Base-by-base conservation (phyloP, 441 rosid species). In the Flueggea neowawraea region DNA sequence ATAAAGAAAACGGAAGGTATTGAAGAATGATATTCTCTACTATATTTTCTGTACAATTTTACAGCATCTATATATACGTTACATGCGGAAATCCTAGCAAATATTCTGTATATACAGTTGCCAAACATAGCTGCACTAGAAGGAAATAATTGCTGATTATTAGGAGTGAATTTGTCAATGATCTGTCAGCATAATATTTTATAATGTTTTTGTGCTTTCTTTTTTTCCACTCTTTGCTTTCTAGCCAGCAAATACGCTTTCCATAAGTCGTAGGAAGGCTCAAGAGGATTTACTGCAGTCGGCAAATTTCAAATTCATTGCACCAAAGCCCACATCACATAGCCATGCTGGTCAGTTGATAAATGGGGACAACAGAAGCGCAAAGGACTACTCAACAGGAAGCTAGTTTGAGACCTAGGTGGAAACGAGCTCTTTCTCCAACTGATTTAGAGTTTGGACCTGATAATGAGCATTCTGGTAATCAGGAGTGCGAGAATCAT, bases 181-280 rank as follows among this genome's bases (percentile, higher is more conserved):
- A n/a, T n/a, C n/a, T n/a, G n/a, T n/a, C n/a, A n/a, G n/a, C n/a
- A 36, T 36, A 36, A 36, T 15, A 9, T 47, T 4, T 47, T 47
- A 36, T 36, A 36, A 36, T 36, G 41, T 47, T 47, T 11, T 43
- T 43, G 45, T n/a, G n/a, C n/a, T n/a, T n/a, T n/a, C n/a, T n/a
- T n/a, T n/a, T n/a, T n/a, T n/a, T n/a, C n/a, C n/a, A n/a, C n/a
- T n/a, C n/a, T n/a, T n/a, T 47, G 50, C 49, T 28, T 39, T 44
- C 16, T 8, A 84, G 90, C 64, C 77, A 22, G 71, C 72, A 44
- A 58, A 62, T 58, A 61, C 68, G 66, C 71, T 78, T 77, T 64
- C 71, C 53, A 80, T 78, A 82, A 73, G 74, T 68, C 67, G 77
- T 69, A 76, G 70, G 66, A 84, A 78, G 66, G 48, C 60, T 76